These are phyloP conservation scores for Linnemannia exigua DNA, from an alignment of 192 early-diverging fungal species.

Conservation along the genomic window DNA sequence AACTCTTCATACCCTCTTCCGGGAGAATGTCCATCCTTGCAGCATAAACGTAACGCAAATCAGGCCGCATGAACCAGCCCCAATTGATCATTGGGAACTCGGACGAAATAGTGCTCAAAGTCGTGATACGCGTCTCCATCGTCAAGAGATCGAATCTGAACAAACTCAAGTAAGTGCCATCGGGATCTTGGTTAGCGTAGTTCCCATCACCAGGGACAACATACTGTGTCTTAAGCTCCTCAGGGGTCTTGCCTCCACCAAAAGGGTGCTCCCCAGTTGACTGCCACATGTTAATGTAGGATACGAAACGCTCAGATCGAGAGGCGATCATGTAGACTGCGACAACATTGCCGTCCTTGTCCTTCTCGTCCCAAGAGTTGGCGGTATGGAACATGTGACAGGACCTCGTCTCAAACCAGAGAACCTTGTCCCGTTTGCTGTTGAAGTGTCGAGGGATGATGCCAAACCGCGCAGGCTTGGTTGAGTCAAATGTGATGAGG, in stretches of 20 bases:
- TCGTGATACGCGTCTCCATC: conserved; percentile 31
- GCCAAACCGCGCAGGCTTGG: conserved; percentile 28
- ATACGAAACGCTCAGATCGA: conserved; percentile 31
- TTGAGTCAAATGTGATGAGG: conserved; percentile 27
- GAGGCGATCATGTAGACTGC: conserved; percentile 43
- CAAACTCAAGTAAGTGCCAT: conserved; percentile 35
- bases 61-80: conserved; percentile 34
- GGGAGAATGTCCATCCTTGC: conserved; percentile 7
- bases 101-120: conserved; percentile 18
- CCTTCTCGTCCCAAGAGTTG: conserved; percentile 50
- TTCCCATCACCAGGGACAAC: conserved; percentile 18
- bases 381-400: conserved; percentile 54
- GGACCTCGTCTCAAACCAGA: conserved; percentile 47
- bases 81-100: conserved; percentile 45
- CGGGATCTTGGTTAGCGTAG: conserved; percentile 36
- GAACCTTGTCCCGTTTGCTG: conserved; percentile 20
- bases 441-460: conserved; percentile 53
- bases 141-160: conserved; percentile 53
- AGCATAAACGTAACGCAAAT: conserved; percentile 25
- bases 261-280: neutral
- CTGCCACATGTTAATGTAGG: conserved; percentile 39
- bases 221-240: conserved; percentile 21
- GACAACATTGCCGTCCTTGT: conserved; percentile 35
- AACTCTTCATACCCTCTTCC: conserved; percentile 18
- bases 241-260: conserved; percentile 35